Conservation (phyloP, 2,329 filamentous ascomycete genomes). For the Orbilia blumenaviensis region DNA sequence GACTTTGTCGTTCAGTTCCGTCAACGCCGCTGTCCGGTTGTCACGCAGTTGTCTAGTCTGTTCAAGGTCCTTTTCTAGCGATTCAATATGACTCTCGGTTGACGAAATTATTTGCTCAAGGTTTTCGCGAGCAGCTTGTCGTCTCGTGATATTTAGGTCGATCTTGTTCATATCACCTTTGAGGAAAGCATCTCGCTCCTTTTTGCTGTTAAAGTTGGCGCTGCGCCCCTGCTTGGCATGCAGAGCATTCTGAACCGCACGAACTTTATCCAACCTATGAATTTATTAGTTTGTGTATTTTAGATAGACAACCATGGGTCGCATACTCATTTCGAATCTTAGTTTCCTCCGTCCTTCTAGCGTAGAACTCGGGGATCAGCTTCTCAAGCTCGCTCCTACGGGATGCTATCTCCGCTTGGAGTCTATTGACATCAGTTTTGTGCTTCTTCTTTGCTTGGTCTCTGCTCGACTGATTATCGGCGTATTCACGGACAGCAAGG, state of each 20-base stretch:
- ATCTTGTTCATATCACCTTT: constrained; percentile 82
- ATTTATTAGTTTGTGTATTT: constrained; percentile 4
- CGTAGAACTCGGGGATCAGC: constrained; percentile 79
- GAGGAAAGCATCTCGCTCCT: constrained; percentile 85
- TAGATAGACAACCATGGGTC: neutral
- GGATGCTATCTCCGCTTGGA: constrained; percentile 76
- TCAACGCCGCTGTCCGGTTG: constrained; percentile 78
- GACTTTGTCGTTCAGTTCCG: constrained; percentile 76
- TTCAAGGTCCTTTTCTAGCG: constrained; percentile 77
- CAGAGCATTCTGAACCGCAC: constrained; percentile 78
- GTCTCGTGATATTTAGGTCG: constrained; percentile 76
- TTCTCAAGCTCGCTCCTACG: constrained; percentile 79
- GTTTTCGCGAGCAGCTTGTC: constrained; percentile 85
- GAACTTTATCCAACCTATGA: constrained; percentile 74
- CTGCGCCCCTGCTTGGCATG: constrained; percentile 92
- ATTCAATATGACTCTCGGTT: constrained; percentile 75
- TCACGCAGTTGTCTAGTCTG: constrained; percentile 77
- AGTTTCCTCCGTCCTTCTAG: constrained; percentile 76
- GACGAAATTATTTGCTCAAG: constrained; percentile 81
- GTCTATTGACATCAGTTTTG: constrained; percentile 74
- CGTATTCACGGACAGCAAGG: constrained; percentile 80
- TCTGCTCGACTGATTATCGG: constrained; percentile 81
- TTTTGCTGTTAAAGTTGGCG: constrained; percentile 85
- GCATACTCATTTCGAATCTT: constrained; percentile 70
- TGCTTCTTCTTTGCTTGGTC: constrained; percentile 77